Conservation (phyloP, 2,329 filamentous ascomycete genomes). For the Diaporthe batatas region DNA sequence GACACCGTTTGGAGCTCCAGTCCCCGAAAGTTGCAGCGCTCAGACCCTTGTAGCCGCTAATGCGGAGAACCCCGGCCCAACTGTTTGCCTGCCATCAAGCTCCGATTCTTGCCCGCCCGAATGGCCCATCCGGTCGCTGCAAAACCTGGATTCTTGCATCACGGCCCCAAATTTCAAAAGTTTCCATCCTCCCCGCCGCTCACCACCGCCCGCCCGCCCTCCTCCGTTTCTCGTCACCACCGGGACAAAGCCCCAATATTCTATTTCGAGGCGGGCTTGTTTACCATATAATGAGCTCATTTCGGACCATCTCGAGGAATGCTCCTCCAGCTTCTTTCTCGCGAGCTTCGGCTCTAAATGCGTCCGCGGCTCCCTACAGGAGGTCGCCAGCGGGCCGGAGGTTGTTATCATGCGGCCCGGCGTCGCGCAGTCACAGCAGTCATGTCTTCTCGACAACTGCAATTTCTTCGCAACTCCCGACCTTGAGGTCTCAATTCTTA, state of each 20-base stretch:
- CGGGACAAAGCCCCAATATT: neutral
- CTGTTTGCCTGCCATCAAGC: constrained; percentile 38
- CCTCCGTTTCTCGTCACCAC: constrained; percentile 26
- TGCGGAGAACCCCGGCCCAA: constrained; percentile 22
- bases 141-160: constrained; percentile 38
- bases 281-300: constrained; percentile 59
- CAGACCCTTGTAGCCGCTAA: constrained; percentile 38
- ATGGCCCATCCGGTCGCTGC: constrained; percentile 22
- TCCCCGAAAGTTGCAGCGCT: constrained; percentile 16
- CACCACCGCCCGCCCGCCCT: neutral
- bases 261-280: constrained; percentile 45
- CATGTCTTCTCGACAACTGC: constrained; percentile 47
- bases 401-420: constrained; percentile 54
- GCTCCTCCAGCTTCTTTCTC: constrained; percentile 58
- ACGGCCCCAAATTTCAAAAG: constrained; percentile 39
- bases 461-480: constrained; percentile 51
- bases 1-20: constrained; percentile 23
- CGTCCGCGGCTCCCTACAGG: constrained; percentile 53
- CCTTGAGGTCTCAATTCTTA: constrained; percentile 62
- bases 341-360: constrained; percentile 55
- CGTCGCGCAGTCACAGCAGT: constrained; percentile 48
- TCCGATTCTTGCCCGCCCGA: constrained; percentile 39
- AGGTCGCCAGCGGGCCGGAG: constrained; percentile 63
- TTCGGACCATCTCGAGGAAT: constrained; percentile 58
- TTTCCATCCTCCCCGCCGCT: constrained; percentile 8